Evolutionary conservation across 306 rosid genomes (phyloP), one percentile per base, ranked within the genome.

Genomic region (Sicyos baderoa): DNA sequence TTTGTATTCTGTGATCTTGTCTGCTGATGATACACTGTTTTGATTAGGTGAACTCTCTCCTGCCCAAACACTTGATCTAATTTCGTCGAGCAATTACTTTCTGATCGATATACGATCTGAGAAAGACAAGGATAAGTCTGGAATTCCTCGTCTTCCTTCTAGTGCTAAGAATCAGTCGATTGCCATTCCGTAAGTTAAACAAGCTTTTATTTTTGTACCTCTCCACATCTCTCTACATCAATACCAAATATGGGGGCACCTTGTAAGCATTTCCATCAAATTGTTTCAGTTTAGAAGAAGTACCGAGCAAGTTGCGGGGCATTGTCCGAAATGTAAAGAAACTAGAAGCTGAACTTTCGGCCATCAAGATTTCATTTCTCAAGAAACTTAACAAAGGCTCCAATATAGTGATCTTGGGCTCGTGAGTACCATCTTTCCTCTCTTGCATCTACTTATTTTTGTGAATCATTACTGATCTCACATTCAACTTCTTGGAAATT

Each of bases 91-190:
- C 75, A 86, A 80, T 71, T 79, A 85, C 72, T 9, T 84, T 60
- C 47, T 93, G 84, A 75, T 93, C 9, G 99, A 90, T 74, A 86
- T 93, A 44, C 79, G 97, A 76, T 68, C 94, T 2, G 97, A 93
- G 82, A 94, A 88, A 71, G 99, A 94, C 23, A 94, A 94, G 80
- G 89, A 86, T 81, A 90, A 85, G 76, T 47, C 96, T 0, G 99
- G 97, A 70, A 76, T 90, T 68, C 99, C 99, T 57, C 94, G 94
- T 60, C 97, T 93, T 72, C 97, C 99, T 11, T 86, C 99, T 27
- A 84, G 78, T 37, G 91, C 86, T 9, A 88, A 88, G 81, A 88
- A 77, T 88, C 85, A 70, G 63, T 44, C 86, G 84, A 74, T 86
- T 75, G 80, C 96, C 59, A 80, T 94, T 72, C 96, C 99, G 96